Evolutionary conservation across 140 eudicot species (phyloP).

Genomic region (Oenanthe javanica): DNA sequence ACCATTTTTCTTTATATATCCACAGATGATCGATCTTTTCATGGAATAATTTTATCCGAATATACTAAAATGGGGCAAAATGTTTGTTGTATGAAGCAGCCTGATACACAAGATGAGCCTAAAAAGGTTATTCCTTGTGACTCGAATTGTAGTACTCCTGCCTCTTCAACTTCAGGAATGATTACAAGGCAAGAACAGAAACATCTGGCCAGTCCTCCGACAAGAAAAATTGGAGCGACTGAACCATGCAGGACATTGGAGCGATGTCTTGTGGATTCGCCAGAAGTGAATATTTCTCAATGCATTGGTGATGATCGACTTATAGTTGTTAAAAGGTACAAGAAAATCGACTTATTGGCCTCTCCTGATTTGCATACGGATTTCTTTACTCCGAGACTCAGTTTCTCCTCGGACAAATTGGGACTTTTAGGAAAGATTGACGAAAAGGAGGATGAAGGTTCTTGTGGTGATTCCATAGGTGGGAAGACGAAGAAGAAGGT

Average conservation of each 20-base stretch:
- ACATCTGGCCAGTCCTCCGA: neutral
- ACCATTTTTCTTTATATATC: constrained; percentile 8
- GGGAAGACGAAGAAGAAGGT: constrained; percentile 31
- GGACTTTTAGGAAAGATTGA: constrained; percentile 21
- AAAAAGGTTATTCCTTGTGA: neutral
- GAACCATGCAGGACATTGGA: constrained; percentile 9
- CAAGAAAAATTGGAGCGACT: neutral
- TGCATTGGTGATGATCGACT: neutral
- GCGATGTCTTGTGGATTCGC: constrained; percentile 18
- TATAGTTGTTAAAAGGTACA: neutral
- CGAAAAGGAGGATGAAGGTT: constrained; percentile 17
- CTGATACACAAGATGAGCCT: neutral
- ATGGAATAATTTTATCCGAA: neutral
- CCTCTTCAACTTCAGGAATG: neutral
- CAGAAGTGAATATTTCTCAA: constrained; percentile 9
- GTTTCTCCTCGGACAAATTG: constrained; percentile 18
- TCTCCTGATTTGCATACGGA: constrained; percentile 22
- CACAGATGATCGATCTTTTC: constrained; percentile 4
- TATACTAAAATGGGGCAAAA: constrained; percentile 9
- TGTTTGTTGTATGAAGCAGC: constrained; percentile 15
- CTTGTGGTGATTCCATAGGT: no score
- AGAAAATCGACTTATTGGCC: neutral
- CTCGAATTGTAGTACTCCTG: neutral
- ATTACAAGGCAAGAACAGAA: neutral
- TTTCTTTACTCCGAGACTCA: constrained; percentile 30